These are phyloP conservation scores for Kentomonas sorsogonicus DNA, from an alignment of 208 protist genomes.

Conservation along the genomic window DNA sequence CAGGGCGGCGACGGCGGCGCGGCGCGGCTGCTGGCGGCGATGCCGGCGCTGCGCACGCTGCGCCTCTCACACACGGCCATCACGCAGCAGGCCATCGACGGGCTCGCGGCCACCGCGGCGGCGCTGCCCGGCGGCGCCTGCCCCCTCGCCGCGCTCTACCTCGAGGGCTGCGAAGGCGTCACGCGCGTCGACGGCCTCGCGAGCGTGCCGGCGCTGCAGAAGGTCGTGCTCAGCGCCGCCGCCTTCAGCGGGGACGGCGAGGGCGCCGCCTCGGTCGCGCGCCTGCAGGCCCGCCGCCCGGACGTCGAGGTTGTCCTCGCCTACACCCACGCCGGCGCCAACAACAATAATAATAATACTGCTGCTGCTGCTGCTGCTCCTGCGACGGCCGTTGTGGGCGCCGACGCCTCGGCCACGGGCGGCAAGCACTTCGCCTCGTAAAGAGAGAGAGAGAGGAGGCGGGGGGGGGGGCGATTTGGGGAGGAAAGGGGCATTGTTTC, in stretches of 20 bases:
- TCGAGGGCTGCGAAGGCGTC: conserved; percentile 36
- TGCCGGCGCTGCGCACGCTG: conserved; percentile 39
- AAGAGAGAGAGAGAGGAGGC: too few species aligned
- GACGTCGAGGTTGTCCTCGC: too few species aligned
- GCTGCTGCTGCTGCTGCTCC: not conserved
- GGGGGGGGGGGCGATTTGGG: too few species aligned
- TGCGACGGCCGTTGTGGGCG: too few species aligned
- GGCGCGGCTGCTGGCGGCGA: conserved; percentile 30
- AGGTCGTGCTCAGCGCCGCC: conserved; percentile 40
- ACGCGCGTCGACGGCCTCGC: conserved; percentile 33
- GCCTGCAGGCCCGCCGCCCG: too few species aligned
- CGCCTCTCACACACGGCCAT: conserved; percentile 39
- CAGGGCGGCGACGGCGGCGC: conserved; percentile 23
- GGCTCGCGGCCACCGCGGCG: conserved; percentile 18
- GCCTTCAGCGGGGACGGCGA: too few species aligned
- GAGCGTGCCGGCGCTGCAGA: conserved; percentile 23
- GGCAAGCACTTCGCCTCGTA: too few species aligned
- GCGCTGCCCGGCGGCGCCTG: too few species aligned
- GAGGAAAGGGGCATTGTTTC: too few species aligned
- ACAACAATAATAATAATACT: conserved; percentile 2
- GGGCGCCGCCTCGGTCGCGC: too few species aligned
- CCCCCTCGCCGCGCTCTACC: conserved; percentile 29
- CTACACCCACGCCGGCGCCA: too few species aligned
- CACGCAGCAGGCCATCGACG: conserved; percentile 21
- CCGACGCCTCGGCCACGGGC: too few species aligned